Evolutionary conservation across 768 basidiomycete genomes (phyloP).

Genomic region (Candolleomyces eurysporus): DNA sequence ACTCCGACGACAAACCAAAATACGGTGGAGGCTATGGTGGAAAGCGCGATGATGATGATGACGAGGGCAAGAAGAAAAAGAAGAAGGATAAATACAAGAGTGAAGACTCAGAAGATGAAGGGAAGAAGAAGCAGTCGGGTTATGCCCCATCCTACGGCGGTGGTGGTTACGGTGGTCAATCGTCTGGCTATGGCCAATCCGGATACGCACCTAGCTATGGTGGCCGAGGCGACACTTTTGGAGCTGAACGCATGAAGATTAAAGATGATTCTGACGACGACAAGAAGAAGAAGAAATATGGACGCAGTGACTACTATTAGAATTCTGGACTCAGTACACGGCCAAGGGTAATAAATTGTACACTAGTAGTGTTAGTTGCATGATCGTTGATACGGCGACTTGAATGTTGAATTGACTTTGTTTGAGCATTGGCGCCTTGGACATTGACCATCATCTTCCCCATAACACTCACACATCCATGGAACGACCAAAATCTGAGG

Average conservation of each 20-base stretch:
- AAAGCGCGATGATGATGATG: constrained; percentile 9
- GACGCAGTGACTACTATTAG: neutral
- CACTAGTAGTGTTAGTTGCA: neutral
- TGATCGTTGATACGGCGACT: neutral
- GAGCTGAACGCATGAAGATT: constrained; percentile 49
- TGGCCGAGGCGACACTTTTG: constrained; percentile 44
- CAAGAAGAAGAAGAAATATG: constrained; percentile 16
- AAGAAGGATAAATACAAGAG: constrained; percentile 7
- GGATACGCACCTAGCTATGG: constrained; percentile 29
- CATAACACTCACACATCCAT: constrained; percentile 3
- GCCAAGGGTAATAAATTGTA: neutral
- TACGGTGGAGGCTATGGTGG: constrained; percentile 13
- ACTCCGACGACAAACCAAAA: constrained; percentile 14
- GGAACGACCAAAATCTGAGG: constrained; percentile 42
- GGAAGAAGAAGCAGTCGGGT: constrained; percentile 1
- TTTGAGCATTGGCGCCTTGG: neutral
- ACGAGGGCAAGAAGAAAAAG: constrained; percentile 8
- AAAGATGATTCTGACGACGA: constrained; percentile 31
- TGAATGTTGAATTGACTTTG: constrained; percentile 3
- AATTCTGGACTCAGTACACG: neutral
- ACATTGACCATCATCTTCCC: neutral
- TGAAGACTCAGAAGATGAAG: constrained; percentile 9
- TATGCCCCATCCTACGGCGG: constrained; percentile 15
- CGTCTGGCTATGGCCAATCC: constrained; percentile 6
- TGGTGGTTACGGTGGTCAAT: constrained; percentile 8